These are phyloP conservation scores for Trichoderma simmonsii DNA, from an alignment of 2,329 filamentous ascomycete species.

Conservation along the genomic window DNA sequence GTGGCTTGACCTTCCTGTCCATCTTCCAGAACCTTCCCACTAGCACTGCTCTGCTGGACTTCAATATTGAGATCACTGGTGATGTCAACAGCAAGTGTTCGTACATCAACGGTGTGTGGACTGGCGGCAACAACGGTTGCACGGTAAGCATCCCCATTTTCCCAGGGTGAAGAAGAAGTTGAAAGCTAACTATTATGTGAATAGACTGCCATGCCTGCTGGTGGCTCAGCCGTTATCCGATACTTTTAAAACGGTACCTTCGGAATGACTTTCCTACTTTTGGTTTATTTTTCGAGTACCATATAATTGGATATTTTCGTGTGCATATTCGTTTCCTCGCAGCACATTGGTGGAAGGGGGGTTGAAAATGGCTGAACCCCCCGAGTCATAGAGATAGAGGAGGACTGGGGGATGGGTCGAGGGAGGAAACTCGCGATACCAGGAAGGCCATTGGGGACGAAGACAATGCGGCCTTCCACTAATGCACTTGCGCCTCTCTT, in stretches of 20 bases:
- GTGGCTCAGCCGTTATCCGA: constrained; percentile 43
- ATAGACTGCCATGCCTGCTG: constrained; percentile 43
- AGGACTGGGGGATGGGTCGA: neutral
- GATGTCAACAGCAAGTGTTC: constrained; percentile 60
- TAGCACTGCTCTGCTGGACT: constrained; percentile 66
- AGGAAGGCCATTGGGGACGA: neutral
- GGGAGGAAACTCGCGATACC: constrained; percentile 1
- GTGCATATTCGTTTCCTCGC: constrained; percentile 33
- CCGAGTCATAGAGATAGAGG: neutral
- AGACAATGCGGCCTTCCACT: constrained; percentile 4
- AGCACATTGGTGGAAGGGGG: constrained; percentile 15
- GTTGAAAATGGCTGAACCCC: neutral
- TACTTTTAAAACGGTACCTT: constrained; percentile 37
- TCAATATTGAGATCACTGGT: constrained; percentile 73
- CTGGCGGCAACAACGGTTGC: constrained; percentile 62
- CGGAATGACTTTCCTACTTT: constrained; percentile 14
- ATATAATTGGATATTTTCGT: constrained; percentile 36
- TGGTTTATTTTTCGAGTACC: constrained; percentile 18
- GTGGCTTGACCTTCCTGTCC: constrained; percentile 71
- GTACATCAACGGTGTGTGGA: constrained; percentile 62
- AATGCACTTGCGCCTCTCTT: constrained; percentile 11
- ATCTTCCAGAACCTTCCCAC: constrained; percentile 84
- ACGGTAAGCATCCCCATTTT: constrained; percentile 62
- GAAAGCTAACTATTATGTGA: constrained; percentile 19
- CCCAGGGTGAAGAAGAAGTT: too few relatives aligned